A percentile compares a stretch with the other conserved stretches of the same genome.
Conservation (phyloP, 179 eudicot species). For the Patellifolia procumbens region DNA sequence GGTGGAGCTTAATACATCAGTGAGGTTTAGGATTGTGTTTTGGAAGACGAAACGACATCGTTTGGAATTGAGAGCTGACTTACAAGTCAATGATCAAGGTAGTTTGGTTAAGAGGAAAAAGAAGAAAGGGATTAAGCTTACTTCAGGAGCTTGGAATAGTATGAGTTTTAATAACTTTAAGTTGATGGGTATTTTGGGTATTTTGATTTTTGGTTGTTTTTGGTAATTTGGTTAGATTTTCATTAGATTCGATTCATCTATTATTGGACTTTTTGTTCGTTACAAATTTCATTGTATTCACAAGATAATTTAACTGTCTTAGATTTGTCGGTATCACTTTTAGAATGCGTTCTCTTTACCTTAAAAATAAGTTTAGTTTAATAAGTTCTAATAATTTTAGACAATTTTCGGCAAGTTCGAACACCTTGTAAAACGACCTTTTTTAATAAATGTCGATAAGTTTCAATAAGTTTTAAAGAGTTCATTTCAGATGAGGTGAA, state of each 20-base stretch:
- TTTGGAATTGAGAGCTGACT: constrained; percentile 37
- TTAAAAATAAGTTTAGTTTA: no score
- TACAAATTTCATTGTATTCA: no score
- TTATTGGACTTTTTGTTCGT: background rate
- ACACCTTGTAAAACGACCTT: no score
- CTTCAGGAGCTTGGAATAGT: constrained; percentile 31
- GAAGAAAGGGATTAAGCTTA: constrained; percentile 45
- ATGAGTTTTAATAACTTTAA: background rate
- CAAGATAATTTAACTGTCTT: no score
- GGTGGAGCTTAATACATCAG: constrained; percentile 57
- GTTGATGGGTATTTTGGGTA: background rate
- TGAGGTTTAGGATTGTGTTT: constrained; percentile 53
- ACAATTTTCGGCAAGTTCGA: no score
- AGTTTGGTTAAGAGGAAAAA: constrained; percentile 16
- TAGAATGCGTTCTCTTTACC: no score
- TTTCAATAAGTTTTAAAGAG: no score
- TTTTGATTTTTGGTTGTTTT: background rate
- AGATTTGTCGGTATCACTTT: no score
- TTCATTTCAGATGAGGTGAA: no score
- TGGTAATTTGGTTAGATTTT: background rate
- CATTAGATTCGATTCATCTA: no score
- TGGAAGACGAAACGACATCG: constrained; percentile 51
- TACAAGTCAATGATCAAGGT: constrained; percentile 47
- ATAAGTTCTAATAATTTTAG: no score
- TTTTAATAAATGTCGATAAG: no score